These are phyloP conservation scores for Microstroma glucosiphilum DNA, from an alignment of 1,284 basidiomycete species.

Conservation along the genomic window DNA sequence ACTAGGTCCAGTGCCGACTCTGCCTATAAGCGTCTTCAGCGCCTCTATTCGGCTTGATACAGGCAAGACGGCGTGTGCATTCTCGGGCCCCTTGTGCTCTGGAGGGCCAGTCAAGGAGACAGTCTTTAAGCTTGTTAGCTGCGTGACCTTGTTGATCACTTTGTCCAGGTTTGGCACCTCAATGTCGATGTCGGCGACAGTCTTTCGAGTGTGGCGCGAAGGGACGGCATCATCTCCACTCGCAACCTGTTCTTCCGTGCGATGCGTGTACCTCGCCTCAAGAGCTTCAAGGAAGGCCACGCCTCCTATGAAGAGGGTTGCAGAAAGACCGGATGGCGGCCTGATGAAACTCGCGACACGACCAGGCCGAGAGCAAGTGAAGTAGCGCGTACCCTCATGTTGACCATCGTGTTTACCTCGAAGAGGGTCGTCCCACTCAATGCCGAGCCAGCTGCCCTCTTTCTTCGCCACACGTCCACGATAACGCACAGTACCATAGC, in stretches of 20 bases:
- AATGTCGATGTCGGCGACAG: constrained; percentile 62
- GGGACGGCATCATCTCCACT: too few relatives aligned
- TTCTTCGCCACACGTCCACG: constrained; percentile 64
- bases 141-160: constrained; percentile 64
- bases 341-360: too few relatives aligned
- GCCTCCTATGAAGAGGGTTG: neutral
- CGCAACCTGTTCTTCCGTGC: neutral
- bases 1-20: too few relatives aligned
- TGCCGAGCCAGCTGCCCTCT: constrained; percentile 73
- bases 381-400: constrained; percentile 67
- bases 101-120: constrained; percentile 59
- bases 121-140: constrained; percentile 65
- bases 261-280: neutral
- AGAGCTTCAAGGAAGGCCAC: neutral
- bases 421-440: constrained; percentile 84
- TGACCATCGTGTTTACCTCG: constrained; percentile 81
- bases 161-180: constrained; percentile 77
- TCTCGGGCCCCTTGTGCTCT: too few relatives aligned
- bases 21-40: too few relatives aligned
- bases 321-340: too few relatives aligned
- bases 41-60: too few relatives aligned
- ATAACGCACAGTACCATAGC: constrained; percentile 61
- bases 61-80: too few relatives aligned
- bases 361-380: constrained; percentile 46
- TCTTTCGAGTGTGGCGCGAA: constrained; percentile 46